Evolutionary conservation across 805 yeast species (phyloP).

Genomic region (Sungouiella blattae): DNA sequence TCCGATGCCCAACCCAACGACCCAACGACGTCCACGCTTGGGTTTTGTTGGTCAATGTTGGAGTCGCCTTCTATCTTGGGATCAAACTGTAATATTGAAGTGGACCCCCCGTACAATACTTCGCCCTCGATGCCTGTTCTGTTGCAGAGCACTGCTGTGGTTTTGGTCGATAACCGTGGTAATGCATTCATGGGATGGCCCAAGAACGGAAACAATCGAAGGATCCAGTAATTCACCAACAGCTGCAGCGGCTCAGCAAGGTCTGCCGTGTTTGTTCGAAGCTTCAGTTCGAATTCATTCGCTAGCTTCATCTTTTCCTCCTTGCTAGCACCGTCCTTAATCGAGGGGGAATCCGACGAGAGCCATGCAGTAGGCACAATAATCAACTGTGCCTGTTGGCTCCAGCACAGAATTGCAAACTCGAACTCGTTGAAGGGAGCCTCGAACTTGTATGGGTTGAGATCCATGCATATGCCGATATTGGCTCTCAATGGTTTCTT

Average conservation of each 20-base stretch:
- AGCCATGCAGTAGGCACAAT: slow-evolving; percentile 90
- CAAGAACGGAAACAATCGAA: slow-evolving; percentile 63
- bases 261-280: slow-evolving; percentile 3
- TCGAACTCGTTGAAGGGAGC: slow-evolving; percentile 78
- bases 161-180: slow-evolving; percentile 20
- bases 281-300: background rate
- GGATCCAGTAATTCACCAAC: slow-evolving; percentile 66
- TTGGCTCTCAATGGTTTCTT: slow-evolving; percentile 31
- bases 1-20: slow-evolving; percentile 61
- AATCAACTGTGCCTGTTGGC: slow-evolving; percentile 50
- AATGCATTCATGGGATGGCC: slow-evolving; percentile 28
- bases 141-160: slow-evolving; percentile 56
- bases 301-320: slow-evolving; percentile 1
- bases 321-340: slow-evolving; percentile 13
- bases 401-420: slow-evolving; percentile 53
- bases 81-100: slow-evolving; percentile 54
- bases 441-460: slow-evolving; percentile 79
- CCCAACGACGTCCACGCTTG: slow-evolving; percentile 53
- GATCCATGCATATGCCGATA: slow-evolving; percentile 92
- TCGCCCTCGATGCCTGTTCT: slow-evolving; percentile 75
- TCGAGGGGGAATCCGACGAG: slow-evolving; percentile 45
- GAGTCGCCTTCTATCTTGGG: slow-evolving; percentile 23
- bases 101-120: slow-evolving; percentile 65
- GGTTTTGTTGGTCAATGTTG: slow-evolving; percentile 31
- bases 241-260: slow-evolving; percentile 10